Percentiles rank a stretch among this genome's conserved stretches.
These are phyloP conservation scores for Aotearoamyces nothofagi DNA, from an alignment of 2,329 filamentous ascomycete genomes.

Conservation along the genomic window DNA sequence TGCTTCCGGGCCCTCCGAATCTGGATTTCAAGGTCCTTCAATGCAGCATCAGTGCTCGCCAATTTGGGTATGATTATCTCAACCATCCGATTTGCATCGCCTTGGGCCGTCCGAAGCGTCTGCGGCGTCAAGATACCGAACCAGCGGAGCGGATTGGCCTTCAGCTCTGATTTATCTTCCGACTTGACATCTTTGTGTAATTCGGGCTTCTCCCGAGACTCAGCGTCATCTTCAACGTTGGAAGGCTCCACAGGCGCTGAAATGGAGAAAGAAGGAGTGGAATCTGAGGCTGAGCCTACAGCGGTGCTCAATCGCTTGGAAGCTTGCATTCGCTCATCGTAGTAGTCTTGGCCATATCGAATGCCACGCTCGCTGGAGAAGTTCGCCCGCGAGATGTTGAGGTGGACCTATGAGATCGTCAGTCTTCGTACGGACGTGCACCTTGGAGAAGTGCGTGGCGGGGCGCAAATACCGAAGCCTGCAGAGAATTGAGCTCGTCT, in stretches of 20 bases:
- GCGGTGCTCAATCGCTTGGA: slow-evolving; percentile 18
- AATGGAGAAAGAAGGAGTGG: slow-evolving; percentile 46
- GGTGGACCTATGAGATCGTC: slow-evolving; percentile 10
- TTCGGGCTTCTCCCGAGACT: too few species aligned
- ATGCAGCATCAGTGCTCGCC: slow-evolving; percentile 38
- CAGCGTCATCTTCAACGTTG: too few species aligned
- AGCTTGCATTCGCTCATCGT: slow-evolving; percentile 60
- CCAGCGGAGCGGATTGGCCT: slow-evolving; percentile 37
- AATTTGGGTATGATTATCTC: slow-evolving; percentile 41
- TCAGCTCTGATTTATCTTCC: slow-evolving; percentile 2
- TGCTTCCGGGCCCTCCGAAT: slow-evolving; percentile 40
- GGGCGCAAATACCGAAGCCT: slow-evolving; percentile 30
- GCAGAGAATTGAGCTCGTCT: slow-evolving; percentile 32
- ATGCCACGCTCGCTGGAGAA: slow-evolving; percentile 49
- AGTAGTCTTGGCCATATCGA: slow-evolving; percentile 54
- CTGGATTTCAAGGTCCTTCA: slow-evolving; percentile 52
- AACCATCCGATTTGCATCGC: slow-evolving; percentile 37
- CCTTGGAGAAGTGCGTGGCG: too few species aligned
- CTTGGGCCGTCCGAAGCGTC: slow-evolving; percentile 39
- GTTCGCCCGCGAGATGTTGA: slow-evolving; percentile 53
- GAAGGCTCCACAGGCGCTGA: slow-evolving; percentile 62
- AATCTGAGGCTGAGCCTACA: neutral
- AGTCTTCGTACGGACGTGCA: too few species aligned
- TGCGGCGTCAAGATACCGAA: slow-evolving; percentile 36
- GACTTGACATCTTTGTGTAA: too few species aligned